A percentile compares a stretch with the other conserved stretches of the same genome.
These are phyloP conservation scores for Candida namnaoensis DNA, from an alignment of 805 yeast species.

Conservation along the genomic window DNA sequence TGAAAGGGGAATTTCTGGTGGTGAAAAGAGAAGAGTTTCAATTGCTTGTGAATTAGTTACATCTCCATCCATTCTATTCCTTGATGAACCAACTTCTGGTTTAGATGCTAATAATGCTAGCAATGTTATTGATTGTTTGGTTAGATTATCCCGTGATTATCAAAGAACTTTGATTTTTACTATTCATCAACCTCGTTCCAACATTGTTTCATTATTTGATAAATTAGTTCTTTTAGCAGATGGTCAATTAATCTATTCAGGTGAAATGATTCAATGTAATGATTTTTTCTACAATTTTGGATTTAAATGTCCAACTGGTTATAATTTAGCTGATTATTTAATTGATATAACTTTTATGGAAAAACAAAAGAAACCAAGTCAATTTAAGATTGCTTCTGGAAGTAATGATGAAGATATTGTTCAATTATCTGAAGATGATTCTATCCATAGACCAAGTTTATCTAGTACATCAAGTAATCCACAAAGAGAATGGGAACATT, in stretches of 20 bases:
- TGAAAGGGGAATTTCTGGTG: conserved; percentile 88
- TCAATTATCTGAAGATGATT: conserved; percentile 15
- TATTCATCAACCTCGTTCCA: conserved; percentile 95
- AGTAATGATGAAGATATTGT: conserved; percentile 21
- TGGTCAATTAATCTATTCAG: conserved; percentile 84
- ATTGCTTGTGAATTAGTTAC: conserved; percentile 92
- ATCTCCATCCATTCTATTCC: conserved; percentile 70
- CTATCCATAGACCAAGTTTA: conserved; percentile 21
- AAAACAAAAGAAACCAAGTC: conserved; percentile 2
- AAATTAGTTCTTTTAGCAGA: conserved; percentile 71
- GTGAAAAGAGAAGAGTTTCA: conserved; percentile 86
- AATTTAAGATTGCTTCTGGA: conserved; percentile 9
- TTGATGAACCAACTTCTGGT: conserved; percentile 95
- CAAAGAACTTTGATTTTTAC: conserved; percentile 87
- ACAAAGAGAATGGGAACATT: conserved; percentile 82
- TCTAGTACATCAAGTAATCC: conserved; percentile 34
- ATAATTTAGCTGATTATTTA: conserved; percentile 88
- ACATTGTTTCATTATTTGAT: conserved; percentile 88
- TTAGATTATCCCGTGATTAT: conserved; percentile 68
- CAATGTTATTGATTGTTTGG: conserved; percentile 81
- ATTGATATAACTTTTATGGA: conserved; percentile 80
- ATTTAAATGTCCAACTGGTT: conserved; percentile 78
- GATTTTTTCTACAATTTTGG: conserved; percentile 73
- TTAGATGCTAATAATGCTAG: conserved; percentile 89
- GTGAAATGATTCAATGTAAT: conserved; percentile 66